Evolutionary conservation across 2,329 filamentous ascomycete genomes (phyloP), one percentile per base, ranked within the genome.

Genomic region (Monosporascus sp.): DNA sequence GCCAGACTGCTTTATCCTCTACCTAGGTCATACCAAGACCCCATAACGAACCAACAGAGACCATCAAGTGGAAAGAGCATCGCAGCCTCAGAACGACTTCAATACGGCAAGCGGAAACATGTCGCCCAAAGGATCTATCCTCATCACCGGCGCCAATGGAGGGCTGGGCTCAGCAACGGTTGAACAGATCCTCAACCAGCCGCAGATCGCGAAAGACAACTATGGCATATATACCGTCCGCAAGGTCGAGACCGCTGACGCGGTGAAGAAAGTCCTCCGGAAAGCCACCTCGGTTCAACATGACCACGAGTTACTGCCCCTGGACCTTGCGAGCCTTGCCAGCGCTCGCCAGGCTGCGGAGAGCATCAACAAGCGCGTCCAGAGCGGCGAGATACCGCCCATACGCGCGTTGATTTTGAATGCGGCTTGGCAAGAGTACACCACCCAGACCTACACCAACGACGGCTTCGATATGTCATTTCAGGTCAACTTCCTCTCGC

Each of bases 121-220:
- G 31, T n/a, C 31, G 5, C 11, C 47, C 16, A 57, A 59, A 49
- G 69, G 71, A 52, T 64, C 68, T 2, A 66, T 74, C 26, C 40
- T 74, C 2, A 55, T 73, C 9, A 75, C 72, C 5, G 72, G 71
- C 7, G 60, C 70, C 37, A 74, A 74, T 52, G 72, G 72, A 43
- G 69, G 70, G 20, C 65, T 75, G 27, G 71, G 71, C 7, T 68
- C 66, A 11, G 63, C 66, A 22, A 69, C 71, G 7, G 65, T 70
- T 9, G 46, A 55, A 4, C 58, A 64, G 7, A 64, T 74, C 31
- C 40, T 70, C 37, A 54, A 56, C 17, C 61, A 53, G 14, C 58
- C 65, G 0, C 58, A 68, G 5, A 54, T 73, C 11, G 67, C 69
- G 3, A 59, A 62, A 5, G 56, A 60, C 26, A 68, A 73, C 53